Percentiles rank a stretch among this genome's conserved stretches.
Evolutionary conservation across 106 monocot genomes (phyloP).

Genomic region (Dioscorea alata): DNA sequence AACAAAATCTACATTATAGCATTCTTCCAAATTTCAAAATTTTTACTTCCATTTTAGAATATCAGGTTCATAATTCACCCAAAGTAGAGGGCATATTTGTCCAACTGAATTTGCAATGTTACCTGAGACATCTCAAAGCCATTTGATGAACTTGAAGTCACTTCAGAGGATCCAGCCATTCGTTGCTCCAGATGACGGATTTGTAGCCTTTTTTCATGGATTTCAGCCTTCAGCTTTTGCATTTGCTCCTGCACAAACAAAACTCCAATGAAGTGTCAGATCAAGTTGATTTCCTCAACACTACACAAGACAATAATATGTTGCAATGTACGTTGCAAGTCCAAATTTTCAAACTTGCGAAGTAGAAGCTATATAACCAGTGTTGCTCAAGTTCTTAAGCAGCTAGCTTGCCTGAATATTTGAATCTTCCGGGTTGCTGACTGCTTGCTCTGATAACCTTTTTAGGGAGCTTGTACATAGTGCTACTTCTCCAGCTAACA

Average conservation of each 20-base stretch:
- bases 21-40: too few relatives aligned
- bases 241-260: slow-evolving; percentile 66
- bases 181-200: slow-evolving; percentile 79
- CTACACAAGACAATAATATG: too few relatives aligned
- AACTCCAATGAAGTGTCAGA: not conserved
- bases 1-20: too few relatives aligned
- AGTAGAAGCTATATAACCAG: not conserved
- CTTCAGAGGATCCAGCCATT: slow-evolving; percentile 71
- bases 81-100: too few relatives aligned
- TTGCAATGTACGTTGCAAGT: not conserved
- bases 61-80: too few relatives aligned
- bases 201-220: slow-evolving; percentile 79
- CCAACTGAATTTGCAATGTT: not conserved
- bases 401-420: slow-evolving; percentile 58
- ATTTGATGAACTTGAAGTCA: slow-evolving; percentile 35
- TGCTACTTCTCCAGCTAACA: slow-evolving; percentile 93
- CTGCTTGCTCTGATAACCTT: slow-evolving; percentile 74
- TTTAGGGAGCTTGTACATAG: slow-evolving; percentile 86
- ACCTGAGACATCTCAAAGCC: slow-evolving; percentile 71
- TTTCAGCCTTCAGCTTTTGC: slow-evolving; percentile 73
- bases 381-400: too few relatives aligned
- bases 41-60: too few relatives aligned
- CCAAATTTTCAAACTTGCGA: not conserved
- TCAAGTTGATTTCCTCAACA: too few relatives aligned
- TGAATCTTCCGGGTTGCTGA: slow-evolving; percentile 61